phyloP scores from a whole-genome alignment of 2,329 filamentous ascomycete genomes.

The Lomentospora prolificans region DNA sequence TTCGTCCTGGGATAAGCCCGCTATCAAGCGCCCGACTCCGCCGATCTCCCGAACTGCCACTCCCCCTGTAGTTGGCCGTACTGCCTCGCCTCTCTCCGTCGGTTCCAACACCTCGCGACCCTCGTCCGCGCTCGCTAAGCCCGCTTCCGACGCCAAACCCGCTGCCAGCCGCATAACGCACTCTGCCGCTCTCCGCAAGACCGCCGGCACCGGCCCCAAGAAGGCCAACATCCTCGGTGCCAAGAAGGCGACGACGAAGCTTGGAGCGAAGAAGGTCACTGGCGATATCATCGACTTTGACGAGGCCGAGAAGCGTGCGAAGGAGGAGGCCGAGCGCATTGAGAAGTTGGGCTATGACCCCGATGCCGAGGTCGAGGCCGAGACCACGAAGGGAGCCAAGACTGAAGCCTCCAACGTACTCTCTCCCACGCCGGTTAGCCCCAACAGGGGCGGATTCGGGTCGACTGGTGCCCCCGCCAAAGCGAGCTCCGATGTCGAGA shows the following conservation, averaged over 20 bases:
- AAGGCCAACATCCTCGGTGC: constrained; percentile 80
- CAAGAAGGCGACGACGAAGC: constrained; percentile 69
- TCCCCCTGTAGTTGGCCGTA: constrained; percentile 69
- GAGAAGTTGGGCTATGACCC: constrained; percentile 93
- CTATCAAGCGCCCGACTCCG: constrained; percentile 92
- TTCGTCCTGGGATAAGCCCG: constrained; percentile 96
- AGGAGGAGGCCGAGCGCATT: constrained; percentile 93
- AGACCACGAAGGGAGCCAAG: constrained; percentile 35
- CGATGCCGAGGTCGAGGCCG: constrained; percentile 60
- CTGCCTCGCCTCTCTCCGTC: constrained; percentile 74
- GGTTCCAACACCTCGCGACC: constrained; percentile 63
- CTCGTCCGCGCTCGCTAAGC: constrained; percentile 68
- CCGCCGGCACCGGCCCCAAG: constrained; percentile 53
- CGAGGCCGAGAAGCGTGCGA: constrained; percentile 91
- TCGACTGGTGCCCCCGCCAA: constrained; percentile 47
- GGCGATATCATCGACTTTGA: constrained; percentile 86
- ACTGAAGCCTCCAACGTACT: constrained; percentile 52
- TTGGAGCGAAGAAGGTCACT: constrained; percentile 86
- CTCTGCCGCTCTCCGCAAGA: constrained; percentile 75
- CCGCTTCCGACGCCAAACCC: constrained; percentile 45
- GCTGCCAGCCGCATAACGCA: constrained; percentile 64
- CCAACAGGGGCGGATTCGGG: constrained; percentile 51
- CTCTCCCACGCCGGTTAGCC: constrained; percentile 66
- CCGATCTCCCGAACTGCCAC: constrained; percentile 84
- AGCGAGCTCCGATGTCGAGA: constrained; percentile 71